Evolutionary conservation across 768 basidiomycete genomes (phyloP).

Genomic region (Macrolepiota dolichaula): DNA sequence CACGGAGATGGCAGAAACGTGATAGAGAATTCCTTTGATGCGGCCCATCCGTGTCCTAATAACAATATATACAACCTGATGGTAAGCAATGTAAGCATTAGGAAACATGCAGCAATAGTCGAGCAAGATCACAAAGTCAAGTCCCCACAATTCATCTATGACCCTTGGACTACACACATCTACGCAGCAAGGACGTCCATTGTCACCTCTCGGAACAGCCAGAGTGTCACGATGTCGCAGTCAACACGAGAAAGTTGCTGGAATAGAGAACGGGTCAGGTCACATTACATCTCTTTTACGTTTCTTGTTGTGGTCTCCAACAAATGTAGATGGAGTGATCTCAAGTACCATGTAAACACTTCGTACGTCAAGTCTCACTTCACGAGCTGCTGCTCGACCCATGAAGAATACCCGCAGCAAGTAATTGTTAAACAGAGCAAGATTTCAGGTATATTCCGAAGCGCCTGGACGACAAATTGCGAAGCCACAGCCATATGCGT

Average conservation of each 20-base stretch:
- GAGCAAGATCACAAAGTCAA: constrained; percentile 9
- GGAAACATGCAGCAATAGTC: not conserved
- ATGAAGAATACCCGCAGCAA: not conserved
- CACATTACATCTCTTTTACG: not conserved
- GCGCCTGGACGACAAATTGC: not conserved
- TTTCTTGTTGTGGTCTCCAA: too few relatives aligned
- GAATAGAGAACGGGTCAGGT: not conserved
- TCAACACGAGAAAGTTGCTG: not conserved
- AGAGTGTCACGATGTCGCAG: not conserved
- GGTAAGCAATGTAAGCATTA: not conserved
- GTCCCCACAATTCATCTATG: not conserved
- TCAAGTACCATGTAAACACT: not conserved
- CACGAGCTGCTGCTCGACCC: not conserved
- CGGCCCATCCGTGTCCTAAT: too few relatives aligned
- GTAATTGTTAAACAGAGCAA: not conserved
- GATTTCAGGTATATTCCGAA: not conserved
- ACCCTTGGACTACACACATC: not conserved
- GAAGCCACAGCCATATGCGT: not conserved
- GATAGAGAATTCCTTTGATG: too few relatives aligned
- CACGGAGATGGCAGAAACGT: too few relatives aligned
- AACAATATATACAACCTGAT: too few relatives aligned
- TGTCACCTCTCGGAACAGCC: not conserved
- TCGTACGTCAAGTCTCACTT: not conserved
- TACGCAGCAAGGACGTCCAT: not conserved
- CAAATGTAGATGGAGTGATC: too few relatives aligned